Conservation (phyloP, 1,284 basidiomycete species). For the Filobasidium uniguttulatum region DNA sequence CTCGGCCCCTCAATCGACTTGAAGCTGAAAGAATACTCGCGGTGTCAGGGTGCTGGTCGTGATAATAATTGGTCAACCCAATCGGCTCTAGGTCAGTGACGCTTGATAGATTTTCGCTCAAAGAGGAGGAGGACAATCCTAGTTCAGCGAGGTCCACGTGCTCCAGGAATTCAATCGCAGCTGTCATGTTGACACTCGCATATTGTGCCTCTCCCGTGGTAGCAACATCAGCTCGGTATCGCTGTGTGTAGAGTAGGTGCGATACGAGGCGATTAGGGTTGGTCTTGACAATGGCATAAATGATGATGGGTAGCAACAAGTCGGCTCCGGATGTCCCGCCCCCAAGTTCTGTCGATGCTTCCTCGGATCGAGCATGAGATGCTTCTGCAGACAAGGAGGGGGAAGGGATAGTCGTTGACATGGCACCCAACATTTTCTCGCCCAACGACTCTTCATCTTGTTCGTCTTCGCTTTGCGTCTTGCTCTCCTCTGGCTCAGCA, state of each 20-base stretch:
- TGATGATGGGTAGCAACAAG: slow-evolving; percentile 58
- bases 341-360: not conserved
- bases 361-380: no score
- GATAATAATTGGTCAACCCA: slow-evolving; percentile 40
- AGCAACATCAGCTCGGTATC: slow-evolving; percentile 58
- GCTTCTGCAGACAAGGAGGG: no score
- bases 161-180: slow-evolving; percentile 84
- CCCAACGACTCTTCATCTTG: slow-evolving; percentile 9
- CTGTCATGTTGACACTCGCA: slow-evolving; percentile 83
- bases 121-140: slow-evolving; percentile 45
- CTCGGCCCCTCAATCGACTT: slow-evolving; percentile 46
- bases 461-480: slow-evolving; percentile 25
- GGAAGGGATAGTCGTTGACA: no score
- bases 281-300: slow-evolving; percentile 76
- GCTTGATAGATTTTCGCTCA: slow-evolving; percentile 38
- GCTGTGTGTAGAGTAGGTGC: slow-evolving; percentile 70
- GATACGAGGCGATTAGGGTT: slow-evolving; percentile 76
- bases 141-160: slow-evolving; percentile 73
- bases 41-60: slow-evolving; percentile 28
- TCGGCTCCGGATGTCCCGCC: slow-evolving; percentile 33
- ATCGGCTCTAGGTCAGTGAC: slow-evolving; percentile 64
- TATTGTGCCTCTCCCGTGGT: slow-evolving; percentile 74
- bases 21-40: slow-evolving; percentile 32
- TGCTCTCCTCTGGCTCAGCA: slow-evolving; percentile 7
- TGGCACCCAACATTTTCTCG: no score